phyloP scores from a whole-genome alignment of 371 early-diverging fungal species.

The Dinochytrium kinnereticum region DNA sequence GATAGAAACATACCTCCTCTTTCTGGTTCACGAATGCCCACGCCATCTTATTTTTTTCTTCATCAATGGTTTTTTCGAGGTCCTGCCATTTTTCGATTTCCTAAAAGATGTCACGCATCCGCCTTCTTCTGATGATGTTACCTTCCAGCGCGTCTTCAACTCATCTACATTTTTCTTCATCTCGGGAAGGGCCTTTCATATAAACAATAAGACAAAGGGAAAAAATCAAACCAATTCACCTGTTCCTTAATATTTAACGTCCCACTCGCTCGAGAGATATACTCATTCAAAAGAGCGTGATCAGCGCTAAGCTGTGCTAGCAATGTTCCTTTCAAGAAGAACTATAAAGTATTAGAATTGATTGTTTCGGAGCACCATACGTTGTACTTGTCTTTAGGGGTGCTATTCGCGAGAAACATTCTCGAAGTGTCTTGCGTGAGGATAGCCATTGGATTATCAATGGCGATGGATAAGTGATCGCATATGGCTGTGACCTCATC shows the following conservation, averaged over 20 bases:
- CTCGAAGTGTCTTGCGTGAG: slow-evolving; percentile 93
- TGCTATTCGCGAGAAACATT: slow-evolving; percentile 82
- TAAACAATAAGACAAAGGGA: slow-evolving; percentile 39
- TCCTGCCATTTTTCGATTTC: slow-evolving; percentile 70
- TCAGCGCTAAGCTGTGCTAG: slow-evolving; percentile 77
- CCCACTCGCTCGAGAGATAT: slow-evolving; percentile 63
- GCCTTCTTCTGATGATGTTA: not conserved
- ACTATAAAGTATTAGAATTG: slow-evolving; percentile 40
- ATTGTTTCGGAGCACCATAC: slow-evolving; percentile 36
- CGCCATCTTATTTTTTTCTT: slow-evolving; percentile 70
- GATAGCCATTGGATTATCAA: slow-evolving; percentile 91
- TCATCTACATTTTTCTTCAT: slow-evolving; percentile 34
- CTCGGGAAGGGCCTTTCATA: slow-evolving; percentile 58
- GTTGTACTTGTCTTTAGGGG: slow-evolving; percentile 83
- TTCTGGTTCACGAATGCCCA: slow-evolving; percentile 76
- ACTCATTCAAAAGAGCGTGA: slow-evolving; percentile 70
- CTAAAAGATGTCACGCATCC: slow-evolving; percentile 22
- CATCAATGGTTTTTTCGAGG: slow-evolving; percentile 64
- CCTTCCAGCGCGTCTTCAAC: slow-evolving; percentile 35
- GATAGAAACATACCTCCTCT: slow-evolving; percentile 46
- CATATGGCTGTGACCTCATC: slow-evolving; percentile 82
- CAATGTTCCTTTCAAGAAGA: slow-evolving; percentile 88
- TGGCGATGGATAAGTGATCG: slow-evolving; percentile 88
- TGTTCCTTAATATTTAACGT: slow-evolving; percentile 65
- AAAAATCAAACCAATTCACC: slow-evolving; percentile 20